Evolutionary conservation across 768 basidiomycete species (phyloP), one percentile per base, ranked within the genome.

Genomic region (Rhodotorula sphaerocarpa): DNA sequence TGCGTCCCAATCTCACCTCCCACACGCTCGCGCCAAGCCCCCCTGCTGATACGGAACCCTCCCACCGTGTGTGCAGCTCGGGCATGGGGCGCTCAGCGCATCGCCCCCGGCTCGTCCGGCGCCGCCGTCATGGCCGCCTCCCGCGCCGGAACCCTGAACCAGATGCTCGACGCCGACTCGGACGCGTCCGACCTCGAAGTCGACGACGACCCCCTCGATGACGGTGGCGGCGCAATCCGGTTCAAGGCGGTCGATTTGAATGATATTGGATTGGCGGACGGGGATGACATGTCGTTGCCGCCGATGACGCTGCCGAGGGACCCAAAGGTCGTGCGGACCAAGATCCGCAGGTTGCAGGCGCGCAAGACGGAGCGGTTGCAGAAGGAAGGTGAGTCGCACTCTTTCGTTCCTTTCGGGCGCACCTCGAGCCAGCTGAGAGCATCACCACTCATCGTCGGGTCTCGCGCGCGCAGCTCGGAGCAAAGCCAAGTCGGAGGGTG

Each of bases 181-280:
- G 72, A 73, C 51, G 72, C 66, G 10, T 67, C 65, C 21, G 64
- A 67, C 36, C 59, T 61, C 56, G 71, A 72, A 45, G 66, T 55
- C 15, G 67, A 57, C 41, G 53, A 47, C 43, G 63, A 63, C 31
- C 46, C 36, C 36, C 27, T 9, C 34, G 63, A 41, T 34, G 63
- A 33, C 27, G 57, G 50, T 25, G 59, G 43, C 28, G 52, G 45
- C n/a, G 68, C 27, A 10, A 42, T 48, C 30, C 62, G 59, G 47
- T 53, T 66, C 39, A 50, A 56, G 45, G 69, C 70, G 34, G 50
- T 61, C 31, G 70, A 71, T 39, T 33, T 73, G 50, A 59, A 66
- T 62, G 66, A 70, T n/a, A 73, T 73, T 27, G 70, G 72, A 2
- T 23, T 34, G 41, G 63, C 65, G 27, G 14, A 21, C 11, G 50